These are phyloP conservation scores for Juglanconis sp. DNA, from an alignment of 2,329 filamentous ascomycete species.

Conservation along the genomic window DNA sequence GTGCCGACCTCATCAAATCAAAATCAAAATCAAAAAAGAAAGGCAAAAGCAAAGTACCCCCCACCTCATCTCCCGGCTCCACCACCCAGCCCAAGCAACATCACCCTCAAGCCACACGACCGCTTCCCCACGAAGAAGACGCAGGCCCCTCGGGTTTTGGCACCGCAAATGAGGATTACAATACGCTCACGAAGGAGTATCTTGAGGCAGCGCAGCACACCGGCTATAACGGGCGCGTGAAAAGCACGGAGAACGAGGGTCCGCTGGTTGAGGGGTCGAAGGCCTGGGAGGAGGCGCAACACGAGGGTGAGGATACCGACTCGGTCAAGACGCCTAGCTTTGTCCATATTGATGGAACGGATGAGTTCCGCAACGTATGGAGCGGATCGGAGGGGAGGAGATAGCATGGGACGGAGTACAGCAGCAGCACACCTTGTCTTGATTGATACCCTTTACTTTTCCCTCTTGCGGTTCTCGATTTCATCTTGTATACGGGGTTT, in stretches of 20 bases:
- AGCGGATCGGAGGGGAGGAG: conserved; percentile 1
- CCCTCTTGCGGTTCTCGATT: neutral
- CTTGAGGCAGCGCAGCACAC: conserved; percentile 23
- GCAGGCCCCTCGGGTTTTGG: conserved; percentile 24
- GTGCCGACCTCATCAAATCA: conserved; percentile 25
- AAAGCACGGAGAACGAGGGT: conserved; percentile 17
- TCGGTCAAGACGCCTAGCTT: conserved; percentile 17
- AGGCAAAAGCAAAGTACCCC: conserved; percentile 27
- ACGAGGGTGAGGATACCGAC: conserved; percentile 6
- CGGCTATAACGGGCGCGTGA: conserved; percentile 18
- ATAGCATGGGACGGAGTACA: neutral
- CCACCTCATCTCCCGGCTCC: conserved; percentile 17
- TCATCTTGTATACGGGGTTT: neutral
- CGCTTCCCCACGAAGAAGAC: conserved; percentile 25
- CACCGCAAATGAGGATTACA: conserved; percentile 18
- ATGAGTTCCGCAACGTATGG: conserved; percentile 49
- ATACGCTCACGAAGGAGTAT: conserved; percentile 18
- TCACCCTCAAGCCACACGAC: conserved; percentile 6
- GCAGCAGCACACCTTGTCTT: neutral
- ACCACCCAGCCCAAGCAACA: conserved; percentile 12
- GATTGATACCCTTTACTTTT: neutral
- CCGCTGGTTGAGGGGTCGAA: conserved; percentile 17
- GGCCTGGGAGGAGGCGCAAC: conserved; percentile 14
- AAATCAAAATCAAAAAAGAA: conserved; percentile 25
- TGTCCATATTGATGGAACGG: conserved; percentile 30